phyloP scores from a whole-genome alignment of 345 rosid species.

The Citrus maxima region DNA sequence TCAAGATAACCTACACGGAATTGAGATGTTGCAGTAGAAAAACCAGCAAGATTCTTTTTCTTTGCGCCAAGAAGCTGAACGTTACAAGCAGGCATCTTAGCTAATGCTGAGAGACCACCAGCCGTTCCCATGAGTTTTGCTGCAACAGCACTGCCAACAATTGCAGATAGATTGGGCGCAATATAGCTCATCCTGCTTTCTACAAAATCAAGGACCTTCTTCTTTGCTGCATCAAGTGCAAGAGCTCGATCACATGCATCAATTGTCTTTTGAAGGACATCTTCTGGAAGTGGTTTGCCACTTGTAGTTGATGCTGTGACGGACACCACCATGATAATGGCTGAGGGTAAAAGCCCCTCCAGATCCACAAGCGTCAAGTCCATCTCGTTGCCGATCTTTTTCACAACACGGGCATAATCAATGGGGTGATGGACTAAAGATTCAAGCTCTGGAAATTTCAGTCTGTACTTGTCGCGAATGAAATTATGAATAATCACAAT shows the following conservation, averaged over 20 bases:
- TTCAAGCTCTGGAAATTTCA: constrained; percentile 93
- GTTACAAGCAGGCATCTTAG: constrained; percentile 98
- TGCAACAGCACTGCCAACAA: constrained; percentile 95
- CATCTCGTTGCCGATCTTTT: constrained; percentile 82
- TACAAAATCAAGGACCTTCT: constrained; percentile 91
- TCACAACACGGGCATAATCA: constrained; percentile 91
- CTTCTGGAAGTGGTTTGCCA: constrained; percentile 87
- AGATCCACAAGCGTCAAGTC: constrained; percentile 87
- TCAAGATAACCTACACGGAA: constrained; percentile 84
- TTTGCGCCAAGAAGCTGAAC: constrained; percentile 93
- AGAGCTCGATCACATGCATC: constrained; percentile 94
- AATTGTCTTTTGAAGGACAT: constrained; percentile 67
- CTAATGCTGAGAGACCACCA: constrained; percentile 85
- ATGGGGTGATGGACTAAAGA: constrained; percentile 88
- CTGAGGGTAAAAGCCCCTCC: constrained; percentile 84
- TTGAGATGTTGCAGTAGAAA: constrained; percentile 84
- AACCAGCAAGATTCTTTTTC: constrained; percentile 92
- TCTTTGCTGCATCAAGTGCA: constrained; percentile 69
- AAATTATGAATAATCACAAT: constrained; percentile 82
- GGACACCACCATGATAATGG: constrained; percentile 90
- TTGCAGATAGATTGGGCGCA: constrained; percentile 89
- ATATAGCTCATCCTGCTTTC: constrained; percentile 95
- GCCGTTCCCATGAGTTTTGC: constrained; percentile 98
- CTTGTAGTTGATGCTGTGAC: constrained; percentile 92
- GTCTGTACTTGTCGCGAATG: constrained; percentile 79